Conservation (phyloP, 352 stramenopile species). For the Pythium dissotocum region DNA sequence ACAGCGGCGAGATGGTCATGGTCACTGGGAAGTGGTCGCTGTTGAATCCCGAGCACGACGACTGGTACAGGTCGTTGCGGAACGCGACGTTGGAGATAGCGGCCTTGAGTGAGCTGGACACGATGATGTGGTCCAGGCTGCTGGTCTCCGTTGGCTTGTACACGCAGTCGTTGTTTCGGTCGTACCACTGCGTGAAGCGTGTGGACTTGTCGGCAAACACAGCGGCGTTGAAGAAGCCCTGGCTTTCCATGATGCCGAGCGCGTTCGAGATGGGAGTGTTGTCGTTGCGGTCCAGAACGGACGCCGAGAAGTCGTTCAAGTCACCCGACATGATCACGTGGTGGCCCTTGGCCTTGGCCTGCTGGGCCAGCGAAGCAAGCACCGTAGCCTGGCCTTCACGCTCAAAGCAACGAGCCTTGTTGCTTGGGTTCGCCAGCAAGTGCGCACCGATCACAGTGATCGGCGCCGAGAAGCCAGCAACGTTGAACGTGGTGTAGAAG, state of each 20-base stretch:
- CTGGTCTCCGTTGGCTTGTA: constrained; percentile 49
- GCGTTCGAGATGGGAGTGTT: constrained; percentile 60
- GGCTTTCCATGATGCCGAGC: constrained; percentile 45
- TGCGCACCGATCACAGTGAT: constrained; percentile 68
- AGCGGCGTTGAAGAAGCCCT: constrained; percentile 48
- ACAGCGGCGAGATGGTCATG: constrained; percentile 19
- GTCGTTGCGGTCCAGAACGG: constrained; percentile 57
- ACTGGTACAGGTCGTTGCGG: constrained; percentile 52
- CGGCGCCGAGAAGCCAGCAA: constrained; percentile 60
- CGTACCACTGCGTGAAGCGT: constrained; percentile 64
- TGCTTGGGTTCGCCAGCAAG: constrained; percentile 58
- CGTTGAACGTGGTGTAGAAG: constrained; percentile 72
- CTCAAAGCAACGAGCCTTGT: constrained; percentile 56
- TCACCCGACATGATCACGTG: constrained; percentile 69
- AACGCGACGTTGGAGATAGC: constrained; percentile 45
- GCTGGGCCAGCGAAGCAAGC: constrained; percentile 41
- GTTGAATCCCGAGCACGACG: constrained; percentile 55
- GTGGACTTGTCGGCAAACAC: constrained; percentile 38
- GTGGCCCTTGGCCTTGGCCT: constrained; percentile 41
- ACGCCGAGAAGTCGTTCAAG: constrained; percentile 65
- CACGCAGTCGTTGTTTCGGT: constrained; percentile 63
- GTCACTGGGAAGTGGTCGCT: constrained; percentile 62
- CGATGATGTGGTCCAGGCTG: constrained; percentile 64
- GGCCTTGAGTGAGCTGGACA: constrained; percentile 48
- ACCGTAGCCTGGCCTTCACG: constrained; percentile 66